Evolutionary conservation across 2,329 filamentous ascomycete species (phyloP).

Genomic region (Neofusicoccum parvum): DNA sequence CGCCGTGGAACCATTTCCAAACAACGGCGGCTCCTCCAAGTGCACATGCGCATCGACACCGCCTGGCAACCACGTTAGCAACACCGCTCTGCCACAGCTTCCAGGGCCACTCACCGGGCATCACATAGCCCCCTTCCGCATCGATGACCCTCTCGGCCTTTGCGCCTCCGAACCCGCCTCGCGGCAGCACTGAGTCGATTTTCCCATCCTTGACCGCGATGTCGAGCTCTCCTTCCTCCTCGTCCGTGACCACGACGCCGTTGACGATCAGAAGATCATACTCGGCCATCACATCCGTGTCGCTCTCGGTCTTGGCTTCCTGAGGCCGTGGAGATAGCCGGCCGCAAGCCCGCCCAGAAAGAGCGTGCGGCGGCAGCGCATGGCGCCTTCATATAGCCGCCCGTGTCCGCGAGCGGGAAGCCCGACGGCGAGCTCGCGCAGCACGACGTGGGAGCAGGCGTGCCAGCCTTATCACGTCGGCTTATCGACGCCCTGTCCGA

Average conservation of each 20-base stretch:
- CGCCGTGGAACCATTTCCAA: constrained; percentile 26
- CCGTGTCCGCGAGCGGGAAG: too few relatives aligned
- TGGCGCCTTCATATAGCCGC: background rate
- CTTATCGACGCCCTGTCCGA: too few relatives aligned
- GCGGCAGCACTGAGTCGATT: too few relatives aligned
- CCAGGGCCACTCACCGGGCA: constrained; percentile 23
- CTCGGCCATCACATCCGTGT: background rate
- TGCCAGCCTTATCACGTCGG: too few relatives aligned
- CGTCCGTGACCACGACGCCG: constrained; percentile 46
- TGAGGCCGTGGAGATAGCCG: too few relatives aligned
- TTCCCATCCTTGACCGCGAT: constrained; percentile 43
- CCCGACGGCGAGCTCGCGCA: too few relatives aligned
- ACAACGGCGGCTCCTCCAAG: constrained; percentile 49
- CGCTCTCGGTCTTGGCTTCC: too few relatives aligned
- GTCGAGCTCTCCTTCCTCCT: constrained; percentile 42
- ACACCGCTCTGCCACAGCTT: constrained; percentile 23
- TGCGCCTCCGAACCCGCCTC: constrained; percentile 33
- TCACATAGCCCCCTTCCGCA: constrained; percentile 51
- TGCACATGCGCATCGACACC: constrained; percentile 53
- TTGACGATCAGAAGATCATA: constrained; percentile 46
- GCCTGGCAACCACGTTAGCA: constrained; percentile 25
- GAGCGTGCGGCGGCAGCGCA: too few relatives aligned
- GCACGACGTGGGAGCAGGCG: too few relatives aligned
- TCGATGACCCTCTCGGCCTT: constrained; percentile 40
- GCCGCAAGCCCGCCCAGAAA: too few relatives aligned